phyloP scores from a whole-genome alignment of 257 asterid genomes.

The Asclepias syriaca region DNA sequence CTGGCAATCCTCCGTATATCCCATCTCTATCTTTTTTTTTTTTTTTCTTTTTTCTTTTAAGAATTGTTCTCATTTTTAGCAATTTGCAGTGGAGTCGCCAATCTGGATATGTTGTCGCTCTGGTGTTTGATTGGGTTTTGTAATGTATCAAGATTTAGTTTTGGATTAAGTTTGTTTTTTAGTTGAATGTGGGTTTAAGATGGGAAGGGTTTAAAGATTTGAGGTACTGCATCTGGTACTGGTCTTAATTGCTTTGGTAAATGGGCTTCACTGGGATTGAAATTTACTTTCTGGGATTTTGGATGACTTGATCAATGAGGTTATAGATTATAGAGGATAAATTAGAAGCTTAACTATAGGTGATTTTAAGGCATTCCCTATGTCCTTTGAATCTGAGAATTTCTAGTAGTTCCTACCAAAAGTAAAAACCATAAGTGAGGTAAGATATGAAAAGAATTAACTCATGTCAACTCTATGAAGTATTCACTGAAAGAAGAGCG shows the following conservation, averaged over 20 bases:
- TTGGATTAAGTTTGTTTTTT: neutral
- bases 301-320: neutral
- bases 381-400: neutral
- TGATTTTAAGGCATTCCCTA: neutral
- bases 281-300: slow-evolving; percentile 1
- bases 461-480: neutral
- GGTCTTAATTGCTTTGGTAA: neutral
- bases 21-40: neutral
- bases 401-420: neutral
- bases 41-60: too few relatives aligned
- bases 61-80: neutral
- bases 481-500: neutral
- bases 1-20: slow-evolving; percentile 23
- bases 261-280: neutral
- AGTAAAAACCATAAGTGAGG: too few relatives aligned
- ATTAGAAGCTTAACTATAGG: neutral
- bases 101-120: neutral
- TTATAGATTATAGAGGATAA: neutral
- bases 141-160: neutral
- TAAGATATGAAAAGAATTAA: neutral
- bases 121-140: slow-evolving; percentile 1
- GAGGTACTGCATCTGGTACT: neutral
- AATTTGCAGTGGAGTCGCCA: slow-evolving; percentile 2
- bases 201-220: neutral
- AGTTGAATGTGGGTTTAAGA: slow-evolving; percentile 6